Evolutionary conservation across 495 filamentous ascomycete species (phyloP).

Genomic region (Hypoxylon intermedium): DNA sequence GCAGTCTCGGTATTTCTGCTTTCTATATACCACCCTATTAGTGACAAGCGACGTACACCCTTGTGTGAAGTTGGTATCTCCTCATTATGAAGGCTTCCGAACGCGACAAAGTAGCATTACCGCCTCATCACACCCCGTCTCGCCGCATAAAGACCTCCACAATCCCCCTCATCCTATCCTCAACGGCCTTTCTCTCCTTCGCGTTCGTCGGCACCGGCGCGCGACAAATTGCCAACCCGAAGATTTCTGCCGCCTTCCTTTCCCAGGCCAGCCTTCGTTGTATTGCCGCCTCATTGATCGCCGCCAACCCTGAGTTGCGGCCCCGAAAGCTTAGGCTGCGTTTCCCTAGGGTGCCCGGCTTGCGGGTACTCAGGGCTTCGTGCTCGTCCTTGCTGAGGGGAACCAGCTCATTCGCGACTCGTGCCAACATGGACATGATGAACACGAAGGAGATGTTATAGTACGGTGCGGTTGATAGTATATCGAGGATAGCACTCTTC

Average conservation of each 20-base stretch:
- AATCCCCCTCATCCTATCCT: constrained; percentile 52
- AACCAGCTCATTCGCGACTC: constrained; percentile 55
- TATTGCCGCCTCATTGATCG: constrained; percentile 41
- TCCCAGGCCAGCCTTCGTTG: constrained; percentile 54
- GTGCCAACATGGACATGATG: constrained; percentile 74
- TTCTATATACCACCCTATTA: too few relatives aligned
- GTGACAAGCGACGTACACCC: too few relatives aligned
- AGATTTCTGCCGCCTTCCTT: constrained; percentile 54
- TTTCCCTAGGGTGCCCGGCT: constrained; percentile 37
- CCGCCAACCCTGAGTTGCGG: constrained; percentile 30
- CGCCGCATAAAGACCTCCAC: constrained; percentile 51
- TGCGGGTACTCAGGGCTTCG: constrained; percentile 36
- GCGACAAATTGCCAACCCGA: constrained; percentile 56
- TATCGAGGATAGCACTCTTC: constrained; percentile 73
- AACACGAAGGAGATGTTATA: constrained; percentile 89
- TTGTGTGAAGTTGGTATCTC: too few relatives aligned
- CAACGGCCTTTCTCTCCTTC: constrained; percentile 54
- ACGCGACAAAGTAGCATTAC: too few relatives aligned
- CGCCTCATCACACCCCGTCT: constrained; percentile 2
- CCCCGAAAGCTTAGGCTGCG: constrained; percentile 53
- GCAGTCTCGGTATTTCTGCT: too few relatives aligned
- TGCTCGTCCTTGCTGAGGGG: constrained; percentile 49
- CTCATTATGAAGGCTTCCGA: too few relatives aligned
- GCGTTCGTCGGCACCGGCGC: constrained; percentile 47
- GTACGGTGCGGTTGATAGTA: constrained; percentile 70